A percentile compares a stretch with the other conserved stretches of the same genome.
Evolutionary conservation across 768 basidiomycete species (phyloP).

Genomic region (Amanita rimosa): DNA sequence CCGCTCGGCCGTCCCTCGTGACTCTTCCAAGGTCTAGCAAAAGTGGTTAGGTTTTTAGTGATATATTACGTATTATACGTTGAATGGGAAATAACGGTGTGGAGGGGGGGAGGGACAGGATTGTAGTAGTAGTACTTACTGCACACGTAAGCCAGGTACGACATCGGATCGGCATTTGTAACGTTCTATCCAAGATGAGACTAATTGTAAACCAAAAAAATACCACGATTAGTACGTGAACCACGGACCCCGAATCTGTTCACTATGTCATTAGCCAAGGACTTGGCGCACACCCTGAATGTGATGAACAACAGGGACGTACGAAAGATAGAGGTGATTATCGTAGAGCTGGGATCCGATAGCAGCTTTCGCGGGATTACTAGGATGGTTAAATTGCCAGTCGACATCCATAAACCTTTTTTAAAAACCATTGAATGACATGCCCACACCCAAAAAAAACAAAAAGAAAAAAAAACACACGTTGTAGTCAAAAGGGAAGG

Average conservation of each 20-base stretch:
- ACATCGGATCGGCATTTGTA: conserved; percentile 48
- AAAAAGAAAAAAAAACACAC: too few species aligned
- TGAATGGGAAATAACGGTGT: too few species aligned
- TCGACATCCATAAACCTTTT: conserved; percentile 77
- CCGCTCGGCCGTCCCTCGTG: conserved; percentile 20
- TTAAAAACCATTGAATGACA: too few species aligned
- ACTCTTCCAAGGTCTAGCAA: conserved; percentile 50
- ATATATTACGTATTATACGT: too few species aligned
- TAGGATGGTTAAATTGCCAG: conserved; percentile 61
- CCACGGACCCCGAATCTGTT: conserved; percentile 42
- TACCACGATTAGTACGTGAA: conserved; percentile 1
- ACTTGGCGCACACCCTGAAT: background rate
- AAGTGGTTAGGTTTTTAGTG: too few species aligned
- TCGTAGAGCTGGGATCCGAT: conserved; percentile 68
- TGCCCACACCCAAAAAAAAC: too few species aligned
- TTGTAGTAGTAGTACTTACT: too few species aligned
- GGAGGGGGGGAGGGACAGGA: too few species aligned
- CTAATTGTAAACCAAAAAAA: background rate
- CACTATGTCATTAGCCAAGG: conserved; percentile 10
- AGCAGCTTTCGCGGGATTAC: conserved; percentile 36
- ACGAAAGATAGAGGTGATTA: conserved; percentile 73
- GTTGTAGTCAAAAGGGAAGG: too few species aligned
- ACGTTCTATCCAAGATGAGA: conserved; percentile 39
- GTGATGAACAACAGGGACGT: conserved; percentile 13
- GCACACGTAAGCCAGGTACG: conserved; percentile 60